Evolutionary conservation across 345 rosid species (phyloP), one percentile per base, ranked within the genome.

Genomic region (Murraya paniculata): DNA sequence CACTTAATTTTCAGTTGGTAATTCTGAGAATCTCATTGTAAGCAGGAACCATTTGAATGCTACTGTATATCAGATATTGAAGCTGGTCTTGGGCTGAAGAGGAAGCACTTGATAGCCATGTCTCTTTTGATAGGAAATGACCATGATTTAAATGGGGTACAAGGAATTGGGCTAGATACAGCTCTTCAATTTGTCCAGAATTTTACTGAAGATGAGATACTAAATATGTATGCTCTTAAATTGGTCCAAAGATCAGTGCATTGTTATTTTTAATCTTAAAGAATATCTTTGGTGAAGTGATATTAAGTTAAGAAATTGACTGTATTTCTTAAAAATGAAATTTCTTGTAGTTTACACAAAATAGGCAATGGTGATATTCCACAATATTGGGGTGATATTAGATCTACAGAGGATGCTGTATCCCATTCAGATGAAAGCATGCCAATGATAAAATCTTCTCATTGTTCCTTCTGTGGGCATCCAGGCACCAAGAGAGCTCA

Each of bases 381-480:
- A 21, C 69, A 68, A 71, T 68, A 67, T 78, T 84, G 39, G 81
- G 80, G 82, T 67, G 82, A 71, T 71, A 71, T 78, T 71, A 81
- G 75, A 73, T 79, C 82, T 36, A 65, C 31, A 4, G 84, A 77
- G 72, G 83, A 81, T 72, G 82, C 48, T 33, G 74, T 72, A 78
- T 45, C 78, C 74, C 30, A 64, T 81, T 77, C 70, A 36, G 79
- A 79, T 71, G 86, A 80, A 64, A 77, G 55, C 77, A 80, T 86
- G 45, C 82, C 85, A 77, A 86, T 71, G 81, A 80, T 74, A 48
- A 87, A 86, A 84, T 60, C 77, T 78, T 84, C 91, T 82, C 99
- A 96, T 82, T 94, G 98, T 73, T 90, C 97, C 65, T 84, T 88
- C 68, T 92, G 99, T 85, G 98, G 99, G 77, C 99, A 96, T 85